phyloP scores from a whole-genome alignment of 306 rosid genomes.

The Citrullus colocynthis region DNA sequence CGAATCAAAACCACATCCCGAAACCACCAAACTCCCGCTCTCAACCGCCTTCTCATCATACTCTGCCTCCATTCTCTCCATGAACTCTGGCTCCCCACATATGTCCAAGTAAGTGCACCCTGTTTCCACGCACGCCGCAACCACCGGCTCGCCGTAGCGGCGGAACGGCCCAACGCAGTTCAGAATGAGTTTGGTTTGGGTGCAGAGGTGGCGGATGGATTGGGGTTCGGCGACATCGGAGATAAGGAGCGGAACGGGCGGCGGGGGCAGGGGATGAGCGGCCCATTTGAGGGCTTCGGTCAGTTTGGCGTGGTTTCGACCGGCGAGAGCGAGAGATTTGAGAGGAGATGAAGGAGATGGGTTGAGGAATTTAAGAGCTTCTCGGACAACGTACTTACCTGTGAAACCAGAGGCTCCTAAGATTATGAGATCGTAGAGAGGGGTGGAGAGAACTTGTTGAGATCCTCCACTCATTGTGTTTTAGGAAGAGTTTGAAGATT shows the following conservation, averaged over 20 bases:
- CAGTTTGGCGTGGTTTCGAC: slow-evolving; percentile 47
- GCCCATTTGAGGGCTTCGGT: slow-evolving; percentile 62
- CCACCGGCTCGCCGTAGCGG: slow-evolving; percentile 62
- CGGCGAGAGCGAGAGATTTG: slow-evolving; percentile 62
- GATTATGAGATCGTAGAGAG: slow-evolving; percentile 46
- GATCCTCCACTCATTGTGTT: too few species aligned
- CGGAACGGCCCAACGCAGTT: slow-evolving; percentile 89
- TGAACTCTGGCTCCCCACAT: slow-evolving; percentile 80
- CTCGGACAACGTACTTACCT: slow-evolving; percentile 60
- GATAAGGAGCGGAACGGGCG: slow-evolving; percentile 32
- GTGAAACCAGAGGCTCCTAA: slow-evolving; percentile 91
- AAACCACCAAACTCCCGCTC: slow-evolving; percentile 48
- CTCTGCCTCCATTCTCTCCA: slow-evolving; percentile 55
- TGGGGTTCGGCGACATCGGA: slow-evolving; percentile 47
- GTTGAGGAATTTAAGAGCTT: slow-evolving; percentile 60
- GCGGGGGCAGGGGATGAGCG: slow-evolving; percentile 34
- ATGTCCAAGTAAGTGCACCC: slow-evolving; percentile 76
- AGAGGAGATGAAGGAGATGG: slow-evolving; percentile 46
- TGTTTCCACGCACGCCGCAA: slow-evolving; percentile 47
- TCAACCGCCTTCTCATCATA: slow-evolving; percentile 29
- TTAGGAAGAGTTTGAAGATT: too few species aligned
- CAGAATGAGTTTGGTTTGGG: slow-evolving; percentile 49
- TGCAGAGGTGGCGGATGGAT: slow-evolving; percentile 54
- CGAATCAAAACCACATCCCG: slow-evolving; percentile 88
- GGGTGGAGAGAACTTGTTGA: background rate